phyloP scores from a whole-genome alignment of 768 basidiomycete species.

The Amanita subjunquillea region DNA sequence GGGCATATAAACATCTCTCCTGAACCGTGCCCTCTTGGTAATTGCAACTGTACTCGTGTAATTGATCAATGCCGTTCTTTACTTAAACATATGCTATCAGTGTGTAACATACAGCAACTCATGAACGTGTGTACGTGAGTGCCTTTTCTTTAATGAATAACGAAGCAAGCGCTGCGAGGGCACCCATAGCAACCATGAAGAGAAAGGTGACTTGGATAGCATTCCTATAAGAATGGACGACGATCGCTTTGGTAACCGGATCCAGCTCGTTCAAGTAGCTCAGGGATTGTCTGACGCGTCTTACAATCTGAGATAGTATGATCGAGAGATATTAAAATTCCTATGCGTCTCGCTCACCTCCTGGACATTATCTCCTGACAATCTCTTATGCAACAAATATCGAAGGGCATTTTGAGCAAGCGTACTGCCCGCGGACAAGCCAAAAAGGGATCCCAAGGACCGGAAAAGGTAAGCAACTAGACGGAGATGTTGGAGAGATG shows the following conservation, averaged over 20 bases:
- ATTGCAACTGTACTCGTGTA: no score
- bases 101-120: no score
- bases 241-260: slow-evolving; percentile 21
- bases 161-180: slow-evolving; percentile 29
- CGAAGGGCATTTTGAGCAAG: slow-evolving; percentile 44
- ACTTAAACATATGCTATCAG: no score
- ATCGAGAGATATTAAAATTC: not conserved
- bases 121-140: slow-evolving; percentile 11
- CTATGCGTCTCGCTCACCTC: slow-evolving; percentile 27
- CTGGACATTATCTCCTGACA: slow-evolving; percentile 36
- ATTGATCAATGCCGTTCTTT: no score
- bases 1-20: no score
- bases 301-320: slow-evolving; percentile 26
- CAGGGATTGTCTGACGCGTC: slow-evolving; percentile 38
- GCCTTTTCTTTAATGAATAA: slow-evolving; percentile 45
- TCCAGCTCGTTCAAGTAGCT: slow-evolving; percentile 35
- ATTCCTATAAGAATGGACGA: slow-evolving; percentile 30
- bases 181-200: slow-evolving; percentile 33
- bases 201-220: slow-evolving; percentile 38
- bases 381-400: slow-evolving; percentile 25
- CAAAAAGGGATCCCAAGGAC: slow-evolving; percentile 48
- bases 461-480: slow-evolving; percentile 59
- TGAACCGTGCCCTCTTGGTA: no score
- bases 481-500: not conserved
- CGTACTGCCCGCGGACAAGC: slow-evolving; percentile 45